Evolutionary conservation across 139 green algal species (phyloP).

Genomic region (Tetradesmus obliquus): DNA sequence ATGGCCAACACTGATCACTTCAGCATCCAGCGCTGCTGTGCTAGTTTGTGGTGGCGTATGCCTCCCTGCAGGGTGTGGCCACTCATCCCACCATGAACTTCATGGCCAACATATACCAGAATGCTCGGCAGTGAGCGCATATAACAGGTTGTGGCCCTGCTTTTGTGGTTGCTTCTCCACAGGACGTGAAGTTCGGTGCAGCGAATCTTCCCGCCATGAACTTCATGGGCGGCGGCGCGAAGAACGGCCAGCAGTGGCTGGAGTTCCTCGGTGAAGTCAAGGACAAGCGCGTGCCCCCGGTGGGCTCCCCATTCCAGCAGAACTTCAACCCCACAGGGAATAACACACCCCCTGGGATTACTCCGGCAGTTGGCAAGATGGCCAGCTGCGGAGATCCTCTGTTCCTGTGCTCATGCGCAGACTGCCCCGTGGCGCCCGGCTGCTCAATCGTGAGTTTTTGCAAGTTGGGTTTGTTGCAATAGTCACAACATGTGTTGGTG

Average conservation of each 20-base stretch:
- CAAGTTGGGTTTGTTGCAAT: neutral
- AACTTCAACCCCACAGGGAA: constrained; percentile 37
- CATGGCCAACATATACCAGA: no score
- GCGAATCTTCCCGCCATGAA: constrained; percentile 89
- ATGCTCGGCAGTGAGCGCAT: neutral
- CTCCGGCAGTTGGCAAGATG: constrained; percentile 56
- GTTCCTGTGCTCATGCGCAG: constrained; percentile 88
- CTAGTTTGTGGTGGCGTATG: no score
- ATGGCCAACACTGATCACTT: no score
- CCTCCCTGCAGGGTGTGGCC: no score
- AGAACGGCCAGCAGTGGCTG: constrained; percentile 78
- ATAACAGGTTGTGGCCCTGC: neutral
- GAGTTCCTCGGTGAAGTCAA: constrained; percentile 88
- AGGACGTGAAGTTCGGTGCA: constrained; percentile 86
- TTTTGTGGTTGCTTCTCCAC: neutral
- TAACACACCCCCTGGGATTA: constrained; percentile 56
- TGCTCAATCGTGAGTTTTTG: constrained; percentile 61
- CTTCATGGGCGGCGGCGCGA: constrained; percentile 86
- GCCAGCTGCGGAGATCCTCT: constrained; percentile 74
- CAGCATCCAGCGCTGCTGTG: no score
- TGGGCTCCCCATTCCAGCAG: constrained; percentile 53
- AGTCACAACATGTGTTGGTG: no score
- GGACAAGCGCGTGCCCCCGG: constrained; percentile 69
- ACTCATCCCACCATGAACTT: no score
- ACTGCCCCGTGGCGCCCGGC: constrained; percentile 82